Evolutionary conservation across 805 yeast species (phyloP).

Genomic region (Ogataea nitratoaversa): DNA sequence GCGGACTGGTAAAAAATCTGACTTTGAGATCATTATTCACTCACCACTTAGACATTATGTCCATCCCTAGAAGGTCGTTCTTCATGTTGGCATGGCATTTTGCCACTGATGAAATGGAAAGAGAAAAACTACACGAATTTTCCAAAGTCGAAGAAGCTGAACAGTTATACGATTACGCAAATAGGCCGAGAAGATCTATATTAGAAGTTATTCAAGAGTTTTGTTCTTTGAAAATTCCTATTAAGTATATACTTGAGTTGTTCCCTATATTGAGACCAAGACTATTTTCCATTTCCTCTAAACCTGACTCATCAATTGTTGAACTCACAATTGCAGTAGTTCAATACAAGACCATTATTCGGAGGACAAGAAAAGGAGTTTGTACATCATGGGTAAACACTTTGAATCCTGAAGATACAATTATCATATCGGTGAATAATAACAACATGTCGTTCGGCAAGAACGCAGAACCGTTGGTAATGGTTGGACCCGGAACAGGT

Average conservation of each 20-base stretch:
- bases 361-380: conserved; percentile 72
- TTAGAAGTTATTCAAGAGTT: conserved; percentile 83
- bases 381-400: conserved; percentile 73
- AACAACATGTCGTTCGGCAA: conserved; percentile 37
- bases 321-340: conserved; percentile 83
- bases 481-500: conserved; percentile 95
- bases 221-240: conserved; percentile 67
- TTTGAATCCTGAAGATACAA: conserved; percentile 42
- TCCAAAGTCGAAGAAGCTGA: conserved; percentile 68
- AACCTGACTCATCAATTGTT: conserved; percentile 35
- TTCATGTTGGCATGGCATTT: conserved; percentile 74
- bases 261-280: conserved; percentile 80
- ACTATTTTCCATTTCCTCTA: conserved; percentile 78
- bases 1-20: conserved; percentile 55
- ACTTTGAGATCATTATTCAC: conserved; percentile 71
- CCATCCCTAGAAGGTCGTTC: conserved; percentile 82
- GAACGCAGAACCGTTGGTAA: conserved; percentile 45
- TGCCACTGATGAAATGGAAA: conserved; percentile 68
- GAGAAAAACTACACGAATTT: conserved; percentile 73
- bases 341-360: conserved; percentile 76
- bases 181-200: conserved; percentile 84
- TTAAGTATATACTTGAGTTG: conserved; percentile 69
- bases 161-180: conserved; percentile 86
- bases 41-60: conserved; percentile 75
- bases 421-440: conserved; percentile 49